Base-by-base conservation (phyloP, 176 grass and related monocot species). In the Zizania latifolia region DNA sequence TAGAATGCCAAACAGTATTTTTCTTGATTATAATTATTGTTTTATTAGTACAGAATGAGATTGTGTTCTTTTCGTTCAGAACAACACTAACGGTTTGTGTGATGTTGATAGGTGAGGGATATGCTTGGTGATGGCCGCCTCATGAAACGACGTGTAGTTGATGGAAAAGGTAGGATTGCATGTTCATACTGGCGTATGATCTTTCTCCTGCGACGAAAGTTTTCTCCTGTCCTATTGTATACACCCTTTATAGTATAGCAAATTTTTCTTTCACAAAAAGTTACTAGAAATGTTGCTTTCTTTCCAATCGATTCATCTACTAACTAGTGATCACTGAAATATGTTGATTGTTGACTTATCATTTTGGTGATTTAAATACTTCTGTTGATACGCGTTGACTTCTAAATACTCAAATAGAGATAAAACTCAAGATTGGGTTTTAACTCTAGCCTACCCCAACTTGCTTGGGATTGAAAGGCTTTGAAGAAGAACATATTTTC, bases 41-140 rank as follows among this genome's bases (percentile, higher is more conserved):
- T 38, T 21, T 54, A 44, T 36, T 53, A 8, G 21, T 82, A 39
- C 22, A 32, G 8, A 71, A 38, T 62, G 22, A 22, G 14, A 6
- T 31, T n/a, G 13, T 22, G 8, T 63, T 56, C 11, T 70, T 68
- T 59, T 41, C 6, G 16, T 70, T 75, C 4, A 24, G 30, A 70
- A 55, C 43, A 70, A 33, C 50, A 16, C 50, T 76, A 78, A 77
- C 26, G 53, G 39, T 60, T 76, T 66, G 39, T 82, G 39, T 66
- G 38, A 67, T 83, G 24, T 59, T 65, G 63, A 84, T 80, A 98
- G 94, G 91, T 98, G 50, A 98, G 94, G 80, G 94, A 98, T 65
- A 98, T 98, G 91, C 90, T 94, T 79, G 94, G 94, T 41, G 94
- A 98, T 88, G 94, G 94, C 11, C 94, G 94, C 56, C 94, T 98